phyloP scores from a whole-genome alignment of 2,329 filamentous ascomycete genomes.

The Pseudogymnoascus pannorum region DNA sequence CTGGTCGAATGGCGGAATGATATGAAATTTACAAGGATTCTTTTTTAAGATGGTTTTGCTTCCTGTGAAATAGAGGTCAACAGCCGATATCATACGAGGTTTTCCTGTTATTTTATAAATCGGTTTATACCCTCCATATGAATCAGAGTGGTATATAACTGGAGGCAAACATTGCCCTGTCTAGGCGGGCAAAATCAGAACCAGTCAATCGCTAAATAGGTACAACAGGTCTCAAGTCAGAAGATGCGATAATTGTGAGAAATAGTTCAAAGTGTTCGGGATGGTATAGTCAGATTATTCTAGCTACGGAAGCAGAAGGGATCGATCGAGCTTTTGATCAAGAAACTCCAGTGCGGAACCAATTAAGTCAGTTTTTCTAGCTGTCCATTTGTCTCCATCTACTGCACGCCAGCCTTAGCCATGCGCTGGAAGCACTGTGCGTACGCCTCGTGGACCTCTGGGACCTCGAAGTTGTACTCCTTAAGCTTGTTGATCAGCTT shows the following conservation, averaged over 20 bases:
- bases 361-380: conserved; percentile 3
- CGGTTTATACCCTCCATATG: not conserved
- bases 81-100: not conserved
- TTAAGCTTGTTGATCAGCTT: conserved; percentile 54
- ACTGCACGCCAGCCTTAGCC: conserved; percentile 48
- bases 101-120: not conserved
- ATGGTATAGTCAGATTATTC: conserved; percentile 7
- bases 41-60: not conserved
- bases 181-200: not conserved
- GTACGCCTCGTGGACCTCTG: conserved; percentile 57
- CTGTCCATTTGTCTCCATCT: conserved; percentile 18
- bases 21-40: not conserved
- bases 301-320: not conserved
- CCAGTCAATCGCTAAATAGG: not conserved
- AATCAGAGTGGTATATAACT: not conserved
- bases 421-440: conserved; percentile 55
- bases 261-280: not conserved
- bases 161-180: not conserved
- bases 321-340: conserved; percentile 1
- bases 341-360: not conserved
- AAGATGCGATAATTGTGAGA: not conserved
- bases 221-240: not conserved
- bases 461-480: conserved; percentile 51
- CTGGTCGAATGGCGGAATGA: not conserved
- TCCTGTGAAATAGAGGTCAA: not conserved